Evolutionary conservation across 2,329 filamentous ascomycete genomes (phyloP).

Genomic region (Rasamsonia emersonii): DNA sequence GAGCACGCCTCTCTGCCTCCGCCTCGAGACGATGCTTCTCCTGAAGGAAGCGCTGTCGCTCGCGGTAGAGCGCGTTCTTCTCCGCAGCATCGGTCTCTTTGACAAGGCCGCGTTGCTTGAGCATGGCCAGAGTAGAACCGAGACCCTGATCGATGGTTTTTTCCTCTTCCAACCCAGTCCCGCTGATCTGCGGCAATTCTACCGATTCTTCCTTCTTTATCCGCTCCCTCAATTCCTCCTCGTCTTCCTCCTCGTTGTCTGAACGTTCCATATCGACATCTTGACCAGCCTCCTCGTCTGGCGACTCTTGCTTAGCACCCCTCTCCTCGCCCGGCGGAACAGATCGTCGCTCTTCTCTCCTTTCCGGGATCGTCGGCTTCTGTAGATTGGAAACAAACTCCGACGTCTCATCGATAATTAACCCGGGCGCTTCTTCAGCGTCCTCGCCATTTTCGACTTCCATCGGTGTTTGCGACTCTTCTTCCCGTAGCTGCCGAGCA

Average conservation of each 20-base stretch:
- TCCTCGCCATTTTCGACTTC: conserved; percentile 53
- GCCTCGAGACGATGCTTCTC: conserved; percentile 70
- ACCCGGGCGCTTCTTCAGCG: conserved; percentile 46
- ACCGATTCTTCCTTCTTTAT: conserved; percentile 38
- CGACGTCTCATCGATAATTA: conserved; percentile 92
- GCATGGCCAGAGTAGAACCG: conserved; percentile 70
- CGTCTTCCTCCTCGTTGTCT: conserved; percentile 44
- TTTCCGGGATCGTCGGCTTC: conserved; percentile 52
- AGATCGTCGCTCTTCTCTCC: conserved; percentile 34
- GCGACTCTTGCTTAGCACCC: conserved; percentile 11
- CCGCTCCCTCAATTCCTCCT: conserved; percentile 46
- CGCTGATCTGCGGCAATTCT: conserved; percentile 40
- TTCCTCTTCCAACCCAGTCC: conserved; percentile 76
- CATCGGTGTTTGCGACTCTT: conserved; percentile 43
- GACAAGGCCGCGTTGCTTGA: conserved; percentile 78
- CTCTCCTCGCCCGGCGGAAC: conserved; percentile 27
- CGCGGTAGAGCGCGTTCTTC: conserved; percentile 58
- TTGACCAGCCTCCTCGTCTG: conserved; percentile 10
- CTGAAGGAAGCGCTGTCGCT: conserved; percentile 68
- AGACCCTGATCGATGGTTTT: conserved; percentile 69
- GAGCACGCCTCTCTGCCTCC: conserved; percentile 71
- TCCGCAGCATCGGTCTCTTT: conserved; percentile 54
- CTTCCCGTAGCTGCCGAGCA: conserved; percentile 65
- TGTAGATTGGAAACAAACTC: conserved; percentile 86
- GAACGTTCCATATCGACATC: conserved; percentile 11